phyloP scores from a whole-genome alignment of 306 rosid genomes.

The Vachellia pachyceras region DNA sequence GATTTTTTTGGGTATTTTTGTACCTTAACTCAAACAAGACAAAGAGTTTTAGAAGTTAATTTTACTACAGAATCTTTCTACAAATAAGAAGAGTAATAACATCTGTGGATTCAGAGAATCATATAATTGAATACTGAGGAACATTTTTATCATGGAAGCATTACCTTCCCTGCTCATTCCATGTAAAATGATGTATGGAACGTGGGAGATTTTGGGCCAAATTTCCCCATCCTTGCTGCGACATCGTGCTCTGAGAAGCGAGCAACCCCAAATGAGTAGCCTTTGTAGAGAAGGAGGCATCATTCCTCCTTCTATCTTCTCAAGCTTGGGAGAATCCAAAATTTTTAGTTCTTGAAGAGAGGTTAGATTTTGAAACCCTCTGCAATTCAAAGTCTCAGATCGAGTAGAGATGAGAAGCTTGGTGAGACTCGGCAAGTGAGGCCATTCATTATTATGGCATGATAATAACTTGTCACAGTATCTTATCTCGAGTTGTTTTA shows the following conservation, averaged over 20 bases:
- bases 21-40: too few species aligned
- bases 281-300: slow-evolving; percentile 13
- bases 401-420: accelerated
- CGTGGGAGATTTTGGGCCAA: slow-evolving; percentile 24
- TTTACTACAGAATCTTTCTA: too few species aligned
- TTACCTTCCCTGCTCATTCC: too few species aligned
- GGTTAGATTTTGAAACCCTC: slow-evolving; percentile 4
- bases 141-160: too few species aligned
- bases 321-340: accelerated
- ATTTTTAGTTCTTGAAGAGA: not conserved
- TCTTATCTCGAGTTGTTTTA: not conserved
- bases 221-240: not conserved
- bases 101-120: too few species aligned
- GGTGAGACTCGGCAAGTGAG: not conserved
- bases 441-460: not conserved
- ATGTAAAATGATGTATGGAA: not conserved
- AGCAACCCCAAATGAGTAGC: accelerated
- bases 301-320: slow-evolving; percentile 17
- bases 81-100: too few species aligned
- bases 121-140: too few species aligned
- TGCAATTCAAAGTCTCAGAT: not conserved
- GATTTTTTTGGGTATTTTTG: too few species aligned
- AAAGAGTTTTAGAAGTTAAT: too few species aligned
- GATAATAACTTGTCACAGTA: not conserved
- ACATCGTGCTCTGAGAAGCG: not conserved